Conservation (phyloP, 176 grass and related monocot species). For the Thinopyrum elongatum region DNA sequence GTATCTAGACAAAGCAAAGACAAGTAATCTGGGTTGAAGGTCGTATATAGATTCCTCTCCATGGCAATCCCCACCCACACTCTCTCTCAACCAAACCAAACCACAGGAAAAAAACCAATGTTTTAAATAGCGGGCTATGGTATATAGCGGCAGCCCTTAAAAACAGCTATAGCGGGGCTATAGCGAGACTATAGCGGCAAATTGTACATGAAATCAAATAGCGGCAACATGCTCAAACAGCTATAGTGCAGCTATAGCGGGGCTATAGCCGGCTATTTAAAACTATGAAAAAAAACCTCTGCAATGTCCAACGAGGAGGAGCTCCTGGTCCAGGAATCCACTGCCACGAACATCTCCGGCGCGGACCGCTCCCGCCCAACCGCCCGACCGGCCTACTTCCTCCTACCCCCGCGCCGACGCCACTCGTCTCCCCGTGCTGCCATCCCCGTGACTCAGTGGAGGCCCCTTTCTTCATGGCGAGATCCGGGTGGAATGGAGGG, state of each 20-base stretch:
- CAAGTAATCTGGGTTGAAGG: no score
- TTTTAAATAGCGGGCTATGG: no score
- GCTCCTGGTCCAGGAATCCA: slow-evolving; percentile 23
- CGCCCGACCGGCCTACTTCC: slow-evolving; percentile 10
- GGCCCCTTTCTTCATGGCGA: background rate
- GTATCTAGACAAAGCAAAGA: no score
- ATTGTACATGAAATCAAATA: no score
- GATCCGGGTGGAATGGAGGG: slow-evolving; percentile 24
- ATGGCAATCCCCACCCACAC: background rate
- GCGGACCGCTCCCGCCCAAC: background rate
- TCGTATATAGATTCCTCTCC: no score
- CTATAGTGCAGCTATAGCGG: no score
- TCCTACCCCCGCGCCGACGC: slow-evolving; percentile 1
- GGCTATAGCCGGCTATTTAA: no score
- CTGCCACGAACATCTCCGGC: background rate
- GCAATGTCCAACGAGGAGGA: background rate
- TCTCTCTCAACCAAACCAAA: background rate
- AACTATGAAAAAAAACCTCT: no score
- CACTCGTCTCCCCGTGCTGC: background rate
- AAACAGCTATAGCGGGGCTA: no score
- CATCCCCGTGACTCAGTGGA: background rate
- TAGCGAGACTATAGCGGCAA: no score
- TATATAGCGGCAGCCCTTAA: no score
- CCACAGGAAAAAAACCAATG: background rate
- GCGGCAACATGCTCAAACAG: no score